These are phyloP conservation scores for Blastobotrys capitulatus DNA, from an alignment of 1,139 yeast species.

Conservation along the genomic window DNA sequence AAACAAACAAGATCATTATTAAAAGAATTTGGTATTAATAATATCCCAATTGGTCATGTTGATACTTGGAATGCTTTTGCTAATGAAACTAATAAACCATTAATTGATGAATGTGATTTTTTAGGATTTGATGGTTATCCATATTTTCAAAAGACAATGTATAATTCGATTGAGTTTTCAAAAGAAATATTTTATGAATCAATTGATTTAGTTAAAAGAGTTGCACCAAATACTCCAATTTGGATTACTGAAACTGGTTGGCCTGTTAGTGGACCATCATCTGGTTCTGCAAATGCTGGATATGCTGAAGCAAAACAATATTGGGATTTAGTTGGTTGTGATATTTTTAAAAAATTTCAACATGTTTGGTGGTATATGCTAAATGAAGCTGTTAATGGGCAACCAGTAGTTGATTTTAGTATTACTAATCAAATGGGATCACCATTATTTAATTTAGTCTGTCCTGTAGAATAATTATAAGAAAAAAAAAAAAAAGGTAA, in stretches of 20 bases:
- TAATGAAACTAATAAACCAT: constrained; percentile 21
- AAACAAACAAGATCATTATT: constrained; percentile 52
- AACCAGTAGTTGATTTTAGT: constrained; percentile 22
- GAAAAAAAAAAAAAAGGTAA: too few relatives aligned
- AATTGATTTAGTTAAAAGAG: constrained; percentile 15
- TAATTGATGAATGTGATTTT: constrained; percentile 19
- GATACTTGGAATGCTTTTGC: constrained; percentile 28
- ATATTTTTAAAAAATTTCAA: constrained; percentile 16
- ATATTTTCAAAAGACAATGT: constrained; percentile 25
- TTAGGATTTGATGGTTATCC: constrained; percentile 24
- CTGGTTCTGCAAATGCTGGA: constrained; percentile 19
- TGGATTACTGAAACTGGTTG: constrained; percentile 94
- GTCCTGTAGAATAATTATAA: constrained; percentile 1
- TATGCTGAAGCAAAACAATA: constrained; percentile 20
- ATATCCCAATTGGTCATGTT: constrained; percentile 22
- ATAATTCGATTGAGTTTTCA: constrained; percentile 20
- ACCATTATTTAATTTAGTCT: constrained; percentile 21
- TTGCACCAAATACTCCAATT: constrained; percentile 53
- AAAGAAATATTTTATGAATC: constrained; percentile 18
- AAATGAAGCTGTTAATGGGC: constrained; percentile 17
- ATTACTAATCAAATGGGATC: constrained; percentile 18
- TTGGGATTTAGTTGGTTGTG: constrained; percentile 25
- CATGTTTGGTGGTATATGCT: constrained; percentile 24
- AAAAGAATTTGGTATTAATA: constrained; percentile 20
- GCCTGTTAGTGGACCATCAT: constrained; percentile 21